Percentiles rank a stretch among this genome's conserved stretches.
phyloP scores from a whole-genome alignment of 73 alveolate species.

The Paramecium bursaria region DNA sequence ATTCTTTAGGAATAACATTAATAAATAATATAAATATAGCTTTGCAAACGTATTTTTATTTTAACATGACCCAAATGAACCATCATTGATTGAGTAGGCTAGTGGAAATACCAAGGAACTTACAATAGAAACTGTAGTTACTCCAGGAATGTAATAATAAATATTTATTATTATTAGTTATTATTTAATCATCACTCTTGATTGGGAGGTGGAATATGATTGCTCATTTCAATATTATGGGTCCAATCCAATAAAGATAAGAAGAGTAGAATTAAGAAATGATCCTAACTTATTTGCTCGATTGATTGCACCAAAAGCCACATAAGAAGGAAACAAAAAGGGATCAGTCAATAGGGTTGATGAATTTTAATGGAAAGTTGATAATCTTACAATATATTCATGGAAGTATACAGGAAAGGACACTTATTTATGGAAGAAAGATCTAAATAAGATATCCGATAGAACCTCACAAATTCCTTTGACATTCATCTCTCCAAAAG shows the following conservation, averaged over 20 bases:
- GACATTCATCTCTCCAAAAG: neutral
- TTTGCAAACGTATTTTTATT: constrained; percentile 10
- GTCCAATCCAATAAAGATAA: neutral
- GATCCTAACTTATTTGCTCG: constrained; percentile 22
- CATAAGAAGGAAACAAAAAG: constrained; percentile 1
- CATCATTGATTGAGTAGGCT: constrained; percentile 10
- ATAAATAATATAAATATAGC: constrained; percentile 20
- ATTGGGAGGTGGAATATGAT: constrained; percentile 32
- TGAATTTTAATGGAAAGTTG: neutral
- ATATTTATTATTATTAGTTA: neutral
- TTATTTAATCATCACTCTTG: neutral
- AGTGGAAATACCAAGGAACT: neutral
- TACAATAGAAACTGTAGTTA: neutral
- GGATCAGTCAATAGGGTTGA: constrained; percentile 5
- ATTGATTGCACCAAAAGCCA: neutral
- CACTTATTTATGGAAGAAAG: constrained; percentile 17
- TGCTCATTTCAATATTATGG: constrained; percentile 12
- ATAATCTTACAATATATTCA: neutral
- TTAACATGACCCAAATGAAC: neutral
- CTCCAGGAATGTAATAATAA: neutral
- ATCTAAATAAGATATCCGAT: constrained; percentile 13
- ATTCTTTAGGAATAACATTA: constrained; percentile 29
- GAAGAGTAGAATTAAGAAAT: neutral
- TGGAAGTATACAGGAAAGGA: constrained; percentile 16
- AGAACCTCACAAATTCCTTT: neutral